Evolutionary conservation across 352 stramenopile genomes (phyloP).

Genomic region (Ophiocytium majus): DNA sequence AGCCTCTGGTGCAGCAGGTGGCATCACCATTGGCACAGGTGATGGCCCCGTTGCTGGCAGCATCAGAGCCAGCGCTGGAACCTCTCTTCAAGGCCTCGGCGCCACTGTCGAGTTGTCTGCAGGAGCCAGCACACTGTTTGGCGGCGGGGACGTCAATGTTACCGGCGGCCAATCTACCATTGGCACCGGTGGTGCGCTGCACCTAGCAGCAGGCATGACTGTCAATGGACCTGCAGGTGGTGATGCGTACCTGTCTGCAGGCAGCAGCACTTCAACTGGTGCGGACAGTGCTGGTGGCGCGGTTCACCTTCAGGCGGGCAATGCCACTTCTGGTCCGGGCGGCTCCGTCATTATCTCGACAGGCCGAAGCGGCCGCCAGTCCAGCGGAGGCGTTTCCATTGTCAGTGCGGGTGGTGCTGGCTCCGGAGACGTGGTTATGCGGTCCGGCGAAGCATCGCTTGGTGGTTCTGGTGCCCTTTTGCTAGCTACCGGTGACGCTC

Average conservation of each 20-base stretch:
- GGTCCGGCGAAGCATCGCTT: background rate
- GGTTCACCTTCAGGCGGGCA: background rate
- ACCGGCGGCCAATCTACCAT: background rate
- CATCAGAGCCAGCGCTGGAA: background rate
- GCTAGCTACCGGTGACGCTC: slow-evolving; percentile 68
- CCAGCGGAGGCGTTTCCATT: background rate
- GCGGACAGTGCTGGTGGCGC: background rate
- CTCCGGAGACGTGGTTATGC: background rate
- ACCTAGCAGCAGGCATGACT: background rate
- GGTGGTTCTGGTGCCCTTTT: slow-evolving; percentile 58
- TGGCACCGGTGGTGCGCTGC: background rate
- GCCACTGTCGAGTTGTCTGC: background rate
- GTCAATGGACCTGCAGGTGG: background rate
- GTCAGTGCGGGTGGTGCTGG: background rate
- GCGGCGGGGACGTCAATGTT: background rate
- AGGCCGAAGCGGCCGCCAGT: background rate
- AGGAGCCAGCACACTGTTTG: background rate
- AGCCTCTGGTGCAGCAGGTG: background rate
- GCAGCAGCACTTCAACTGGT: background rate
- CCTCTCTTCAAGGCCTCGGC: background rate
- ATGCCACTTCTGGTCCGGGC: background rate
- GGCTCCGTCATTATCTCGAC: background rate
- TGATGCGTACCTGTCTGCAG: background rate
- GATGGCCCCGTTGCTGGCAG: background rate
- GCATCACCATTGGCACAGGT: background rate